Base-by-base conservation (phyloP, 352 stramenopile species). In the Pythium sukuiense region DNA sequence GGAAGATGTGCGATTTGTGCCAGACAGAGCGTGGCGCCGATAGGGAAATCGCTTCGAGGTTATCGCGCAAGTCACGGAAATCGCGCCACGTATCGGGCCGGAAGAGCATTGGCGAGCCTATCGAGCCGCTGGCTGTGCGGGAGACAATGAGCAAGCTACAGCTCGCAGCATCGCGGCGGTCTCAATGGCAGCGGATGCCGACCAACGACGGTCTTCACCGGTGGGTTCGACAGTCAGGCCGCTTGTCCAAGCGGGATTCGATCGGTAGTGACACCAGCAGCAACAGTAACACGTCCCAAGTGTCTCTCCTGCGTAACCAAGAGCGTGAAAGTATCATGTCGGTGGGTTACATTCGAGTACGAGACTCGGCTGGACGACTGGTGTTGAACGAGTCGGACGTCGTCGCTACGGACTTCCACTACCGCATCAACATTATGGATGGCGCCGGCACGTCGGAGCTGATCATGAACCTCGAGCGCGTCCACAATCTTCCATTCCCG, bases 1-100 rank as follows among this genome's bases (percentile, higher is more conserved):
- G 83, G 39, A 88, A 89, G 59, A 71, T 85, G 53, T 97, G 90
- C 76, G 87, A 93, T 56, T 65, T 96, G 62, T 97, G 90, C 65
- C 87, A 95, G 65, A 96, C 83, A 6, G 41, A 79, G 32, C 66
- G 80, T 6, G 83, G 83, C 43, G 71, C 80, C 0, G 85, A 92
- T 46, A 63, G 75, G 50, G 76, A 86, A 27, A 68, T 81, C 20
- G 70, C 74, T 49, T 74, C 72, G 60, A 41, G 73, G 64, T 37
- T 76, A 52, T 41, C 67, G 52, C 32, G 69, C 26, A 60, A 66
- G 24, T 57, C 61, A 9, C 54, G 61, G 30, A 61, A 68, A 37
- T 68, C 61, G 30, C 32, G 54, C 18, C n/a, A 39, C 20, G 18
- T 54, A 9, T 50, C 32, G 14, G 32, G 30, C 18, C 61, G 61